Base-by-base conservation (phyloP, 306 rosid genomes). In the Vicia faba region DNA sequence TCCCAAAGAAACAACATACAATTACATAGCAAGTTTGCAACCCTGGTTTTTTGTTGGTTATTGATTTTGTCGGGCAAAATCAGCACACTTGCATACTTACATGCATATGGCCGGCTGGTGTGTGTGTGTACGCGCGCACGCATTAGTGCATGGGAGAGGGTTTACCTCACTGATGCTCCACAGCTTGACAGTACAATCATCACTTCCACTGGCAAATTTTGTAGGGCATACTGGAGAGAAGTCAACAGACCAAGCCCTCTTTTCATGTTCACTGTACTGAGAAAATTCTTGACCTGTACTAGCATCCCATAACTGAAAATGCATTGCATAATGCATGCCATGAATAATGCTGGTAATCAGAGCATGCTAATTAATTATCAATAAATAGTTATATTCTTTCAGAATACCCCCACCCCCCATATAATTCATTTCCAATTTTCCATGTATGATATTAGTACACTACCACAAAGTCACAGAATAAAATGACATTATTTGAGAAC, bases 171-270 rank as follows among this genome's bases (percentile, higher is more conserved):
- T 89, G 72, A 92, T 86, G 73, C 84, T 87, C 98, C 98, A 92
- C 76, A 92, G 71, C 75, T 89, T 89, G 64, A 92, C 96, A 51
- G 86, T 62, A 79, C 89, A 84, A 72, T 92, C 98, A 84, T 92
- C 96, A 74, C 96, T 87, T 71, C 96, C 96, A 74, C 93, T 92
- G 77, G 96, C 98, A 68, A 92, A 81, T 68, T 87, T 92, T 63
- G 93, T 89, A n/a, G 98, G 98, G 80, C 81, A 76, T 15, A 86
- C 89, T 18, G 18, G 82, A 68, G 96, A 87, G 72, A 92, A 92
- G 82, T 92, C 98, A 58, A 92, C 91, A 35, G 96, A 92, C 98
- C 98, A 89, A 39, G 96, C 98, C 88, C 92, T 89, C 77, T 61
- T 86, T 66, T 61, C 86, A 67, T 92, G 98, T 78, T 83, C 96